These are phyloP conservation scores for Carex kokanica DNA, from an alignment of 176 grass and related monocot genomes.

Conservation along the genomic window DNA sequence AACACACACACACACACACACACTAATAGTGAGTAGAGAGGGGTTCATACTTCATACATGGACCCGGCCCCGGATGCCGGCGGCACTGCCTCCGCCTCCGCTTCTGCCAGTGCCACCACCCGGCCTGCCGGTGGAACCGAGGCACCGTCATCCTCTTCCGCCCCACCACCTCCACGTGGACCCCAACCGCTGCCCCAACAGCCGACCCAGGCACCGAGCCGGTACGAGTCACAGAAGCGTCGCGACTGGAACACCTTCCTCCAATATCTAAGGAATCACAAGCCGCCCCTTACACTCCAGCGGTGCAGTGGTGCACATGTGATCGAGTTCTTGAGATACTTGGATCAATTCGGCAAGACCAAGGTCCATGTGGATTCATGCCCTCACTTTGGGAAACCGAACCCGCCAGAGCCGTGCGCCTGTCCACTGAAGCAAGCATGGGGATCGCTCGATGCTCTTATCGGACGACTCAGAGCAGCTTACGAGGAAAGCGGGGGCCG, in stretches of 20 bases:
- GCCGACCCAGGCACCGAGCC: slow-evolving; percentile 39
- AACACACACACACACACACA: not conserved
- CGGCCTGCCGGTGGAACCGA: not conserved
- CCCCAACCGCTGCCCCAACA: slow-evolving; percentile 38
- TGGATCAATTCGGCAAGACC: slow-evolving; percentile 95
- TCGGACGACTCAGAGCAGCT: slow-evolving; percentile 81
- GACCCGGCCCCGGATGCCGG: slow-evolving; percentile 43
- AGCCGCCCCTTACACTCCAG: slow-evolving; percentile 65
- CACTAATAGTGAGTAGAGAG: slow-evolving; percentile 13
- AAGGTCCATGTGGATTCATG: slow-evolving; percentile 78
- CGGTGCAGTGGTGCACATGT: slow-evolving; percentile 76
- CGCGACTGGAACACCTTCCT: slow-evolving; percentile 97
- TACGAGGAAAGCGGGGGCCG: slow-evolving; percentile 83
- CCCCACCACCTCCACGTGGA: not conserved
- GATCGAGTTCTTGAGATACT: slow-evolving; percentile 81
- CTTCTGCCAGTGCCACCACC: not conserved
- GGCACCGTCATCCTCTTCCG: slow-evolving; percentile 26
- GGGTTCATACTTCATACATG: slow-evolving; percentile 38
- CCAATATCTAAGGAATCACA: slow-evolving; percentile 83
- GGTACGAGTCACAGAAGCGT: slow-evolving; percentile 94
- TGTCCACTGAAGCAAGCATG: slow-evolving; percentile 80
- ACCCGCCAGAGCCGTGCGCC: slow-evolving; percentile 48
- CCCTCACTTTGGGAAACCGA: slow-evolving; percentile 66
- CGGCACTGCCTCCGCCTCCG: not conserved
- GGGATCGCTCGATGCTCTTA: slow-evolving; percentile 90